Base-by-base conservation (phyloP, 2,329 filamentous ascomycete species). In the Berkeleyomyces basicola region DNA sequence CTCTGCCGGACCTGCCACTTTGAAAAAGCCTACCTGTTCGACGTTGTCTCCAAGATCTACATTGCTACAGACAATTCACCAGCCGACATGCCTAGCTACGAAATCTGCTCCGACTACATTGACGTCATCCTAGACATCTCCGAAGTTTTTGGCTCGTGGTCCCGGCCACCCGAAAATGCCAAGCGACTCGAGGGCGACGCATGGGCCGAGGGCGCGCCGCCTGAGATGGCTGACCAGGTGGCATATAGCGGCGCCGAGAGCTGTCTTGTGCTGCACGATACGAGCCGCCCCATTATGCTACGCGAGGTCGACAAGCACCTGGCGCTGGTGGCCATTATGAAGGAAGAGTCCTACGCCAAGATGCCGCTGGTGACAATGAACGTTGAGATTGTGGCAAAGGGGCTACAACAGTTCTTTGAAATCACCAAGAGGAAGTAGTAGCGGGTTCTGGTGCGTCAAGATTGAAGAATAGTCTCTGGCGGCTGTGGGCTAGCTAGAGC, bases 71-170 rank as follows among this genome's bases (percentile, higher is more conserved):
- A 99, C 72, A 93, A 87, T 39, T 87, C 88, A 46, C 92, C 92
- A 0, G 89, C 92, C 40, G 92, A 97, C 70, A 93, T 96, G 80
- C 87, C 88, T 49, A 92, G 88, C 71, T 99, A 99, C 73, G 93
- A 97, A 75, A 95, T 97, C 70, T 99, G 93, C 76, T 95, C 90
- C 59, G 93, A 99, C 72, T 97, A 96, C 72, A 96, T 99, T 68
- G 93, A 99, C 72, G 90, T 97, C 65, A 95, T 99, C 66, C 92
- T 97, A 64, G 93, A 99, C 72, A 87, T 97, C 61, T 93, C 90
- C 37, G 92, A 97, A 71, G 86, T 99, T 46, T 99, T 96, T 71
- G 92, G 91, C 62, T 81, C 78, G 55, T 97, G 84, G 81, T 75
- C 78, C 59, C 78, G 83, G 6, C 78, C 78, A 37, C 75, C 79